Base-by-base conservation (phyloP, 1,139 yeast species). In the Suhomyces terraborum region DNA sequence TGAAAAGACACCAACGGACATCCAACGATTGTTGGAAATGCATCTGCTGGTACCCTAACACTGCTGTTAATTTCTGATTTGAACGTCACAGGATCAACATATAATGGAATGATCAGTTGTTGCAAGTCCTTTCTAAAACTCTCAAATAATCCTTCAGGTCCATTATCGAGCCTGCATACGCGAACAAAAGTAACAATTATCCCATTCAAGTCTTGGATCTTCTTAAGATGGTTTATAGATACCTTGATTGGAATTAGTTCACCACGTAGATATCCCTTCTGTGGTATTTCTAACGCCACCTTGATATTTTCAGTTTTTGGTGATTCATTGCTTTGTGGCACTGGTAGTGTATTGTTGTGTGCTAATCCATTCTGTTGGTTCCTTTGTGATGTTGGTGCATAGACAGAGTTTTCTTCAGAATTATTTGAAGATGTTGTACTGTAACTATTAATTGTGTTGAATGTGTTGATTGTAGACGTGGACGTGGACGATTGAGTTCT, bases 61-160 rank as follows among this genome's bases (percentile, higher is more conserved):
- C 79, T 77, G 1, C 91, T 79, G 28, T 78, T 77, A 4, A 84
- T 73, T 31, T 78, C 83, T 23, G 82, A 74, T 24, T 72, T 65
- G 34, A 81, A 69, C 0, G 85, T 75, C 6, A 58, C 67, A 0
- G 94, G 91, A 56, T 88, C 93, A 17, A 88, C 80, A 49, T 80
- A 83, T n/a, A 89, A 64, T 0, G 96, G 96, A 0, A 86, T 73
- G 1, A 88, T 76, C 34, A 79, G 75, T 61, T 89, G 97, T 29
- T 84, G 80, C 14, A 89, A 67, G 57, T 89, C 97, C 58, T 89
- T 89, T 48, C 97, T 70, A 59, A 84, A 88, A 0, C 94, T 82
- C 55, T 87, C 95, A 33, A 80, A 71, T 20, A 80, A 73, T 13
- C 80, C 75, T 38, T 77, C 84, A 2, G 80, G 80, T 0, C 86